These are phyloP conservation scores for Globisporangium alternatum DNA, from an alignment of 352 stramenopile species.

Conservation along the genomic window DNA sequence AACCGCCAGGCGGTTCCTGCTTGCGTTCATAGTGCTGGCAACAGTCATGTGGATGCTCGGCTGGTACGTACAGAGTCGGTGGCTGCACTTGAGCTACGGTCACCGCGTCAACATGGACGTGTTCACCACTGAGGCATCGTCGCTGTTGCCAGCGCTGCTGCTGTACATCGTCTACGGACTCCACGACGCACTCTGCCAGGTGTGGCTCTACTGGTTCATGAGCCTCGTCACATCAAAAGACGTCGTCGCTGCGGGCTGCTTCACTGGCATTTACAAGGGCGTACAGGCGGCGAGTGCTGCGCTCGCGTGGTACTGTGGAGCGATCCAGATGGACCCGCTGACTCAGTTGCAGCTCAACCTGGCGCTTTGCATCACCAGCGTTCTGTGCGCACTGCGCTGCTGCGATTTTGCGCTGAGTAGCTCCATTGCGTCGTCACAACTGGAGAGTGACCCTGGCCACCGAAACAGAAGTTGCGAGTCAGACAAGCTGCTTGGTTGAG, in stretches of 20 bases:
- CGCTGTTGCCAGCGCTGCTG: conserved; percentile 22
- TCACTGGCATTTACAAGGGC: conserved; percentile 69
- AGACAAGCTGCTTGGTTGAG: not conserved
- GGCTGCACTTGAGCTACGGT: conserved; percentile 24
- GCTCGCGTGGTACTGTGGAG: conserved; percentile 37
- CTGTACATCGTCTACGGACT: conserved; percentile 74
- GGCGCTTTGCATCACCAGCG: conserved; percentile 22
- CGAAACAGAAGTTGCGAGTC: not conserved
- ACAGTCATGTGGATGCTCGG: conserved; percentile 43
- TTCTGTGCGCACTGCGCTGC: conserved; percentile 15
- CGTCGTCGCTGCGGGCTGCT: conserved; percentile 34
- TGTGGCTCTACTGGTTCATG: conserved; percentile 83
- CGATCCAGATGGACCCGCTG: conserved; percentile 18
- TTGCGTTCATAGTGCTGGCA: conserved; percentile 19
- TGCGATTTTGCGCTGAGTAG: conserved; percentile 6
- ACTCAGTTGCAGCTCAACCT: conserved; percentile 38
- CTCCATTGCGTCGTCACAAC: not conserved
- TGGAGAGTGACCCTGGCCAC: not conserved
- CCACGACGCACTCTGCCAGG: conserved; percentile 70
- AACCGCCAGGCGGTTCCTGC: conserved; percentile 14
- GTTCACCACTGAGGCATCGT: not conserved
- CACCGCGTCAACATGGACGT: conserved; percentile 26
- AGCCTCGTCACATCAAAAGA: conserved; percentile 38
- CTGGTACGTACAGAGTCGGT: conserved; percentile 21
- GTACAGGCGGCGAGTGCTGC: conserved; percentile 44